A percentile compares a stretch with the other conserved stretches of the same genome.
These are phyloP conservation scores for Cercospora sojina DNA, from an alignment of 2,329 filamentous ascomycete species.

Conservation along the genomic window DNA sequence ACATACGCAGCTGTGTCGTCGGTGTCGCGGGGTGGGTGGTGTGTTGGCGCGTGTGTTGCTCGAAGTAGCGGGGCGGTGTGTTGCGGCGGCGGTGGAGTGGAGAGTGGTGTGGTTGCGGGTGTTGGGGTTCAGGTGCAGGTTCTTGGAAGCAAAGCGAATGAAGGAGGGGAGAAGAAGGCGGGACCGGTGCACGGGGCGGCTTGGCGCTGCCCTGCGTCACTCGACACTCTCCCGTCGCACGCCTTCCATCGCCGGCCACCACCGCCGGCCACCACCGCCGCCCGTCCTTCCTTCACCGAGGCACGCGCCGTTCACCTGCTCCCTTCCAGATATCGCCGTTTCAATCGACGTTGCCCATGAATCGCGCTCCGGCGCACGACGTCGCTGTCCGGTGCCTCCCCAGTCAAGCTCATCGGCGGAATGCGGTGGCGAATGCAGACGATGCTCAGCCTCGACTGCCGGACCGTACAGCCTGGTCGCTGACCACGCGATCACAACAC, in stretches of 20 bases:
- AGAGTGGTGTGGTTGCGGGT: constrained; percentile 6
- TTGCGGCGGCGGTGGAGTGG: constrained; percentile 14
- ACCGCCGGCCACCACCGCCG: background rate
- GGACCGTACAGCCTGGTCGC: background rate
- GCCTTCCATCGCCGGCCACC: background rate
- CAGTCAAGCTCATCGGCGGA: background rate
- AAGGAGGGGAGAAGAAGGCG: constrained; percentile 2
- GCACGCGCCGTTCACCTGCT: background rate
- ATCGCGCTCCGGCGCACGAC: background rate
- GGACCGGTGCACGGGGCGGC: background rate
- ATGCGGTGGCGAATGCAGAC: background rate
- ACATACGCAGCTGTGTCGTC: constrained; percentile 25
- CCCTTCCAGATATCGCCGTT: background rate
- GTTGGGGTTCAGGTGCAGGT: constrained; percentile 5
- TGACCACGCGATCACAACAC: background rate
- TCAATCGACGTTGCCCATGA: background rate
- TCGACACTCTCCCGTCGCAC: background rate
- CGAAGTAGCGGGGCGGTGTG: constrained; percentile 9
- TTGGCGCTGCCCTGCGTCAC: background rate
- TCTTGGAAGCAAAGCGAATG: background rate
- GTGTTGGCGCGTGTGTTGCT: background rate
- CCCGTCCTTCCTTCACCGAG: background rate
- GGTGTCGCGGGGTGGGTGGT: constrained; percentile 11
- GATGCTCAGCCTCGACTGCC: background rate
- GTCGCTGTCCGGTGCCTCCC: background rate